These are phyloP conservation scores for Lecanicillium sp. DNA, from an alignment of 2,329 filamentous ascomycete species.

Conservation along the genomic window DNA sequence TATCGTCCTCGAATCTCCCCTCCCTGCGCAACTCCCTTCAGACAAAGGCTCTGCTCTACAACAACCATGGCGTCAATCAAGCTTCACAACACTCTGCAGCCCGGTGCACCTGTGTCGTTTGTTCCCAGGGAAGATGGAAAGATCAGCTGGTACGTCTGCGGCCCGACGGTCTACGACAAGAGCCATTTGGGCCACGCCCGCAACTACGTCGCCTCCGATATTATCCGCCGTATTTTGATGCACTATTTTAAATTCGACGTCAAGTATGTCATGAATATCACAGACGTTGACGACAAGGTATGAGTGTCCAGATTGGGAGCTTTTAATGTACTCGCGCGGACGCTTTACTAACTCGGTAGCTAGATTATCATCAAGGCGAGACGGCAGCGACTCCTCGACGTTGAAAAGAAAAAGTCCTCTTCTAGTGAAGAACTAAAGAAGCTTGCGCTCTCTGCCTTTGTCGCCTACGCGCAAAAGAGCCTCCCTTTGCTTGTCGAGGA, in stretches of 20 bases:
- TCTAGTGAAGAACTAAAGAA: slow-evolving; percentile 36
- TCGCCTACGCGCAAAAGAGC: slow-evolving; percentile 45
- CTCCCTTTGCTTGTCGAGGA: slow-evolving; percentile 42
- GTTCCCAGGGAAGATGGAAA: slow-evolving; percentile 62
- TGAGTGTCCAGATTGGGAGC: slow-evolving; percentile 5
- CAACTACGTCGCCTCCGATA: slow-evolving; percentile 88
- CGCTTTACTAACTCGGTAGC: slow-evolving; percentile 7
- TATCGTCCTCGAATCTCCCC: slow-evolving; percentile 17
- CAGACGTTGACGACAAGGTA: slow-evolving; percentile 72
- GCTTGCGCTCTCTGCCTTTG: slow-evolving; percentile 45
- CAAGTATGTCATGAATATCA: slow-evolving; percentile 89
- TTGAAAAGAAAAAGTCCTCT: slow-evolving; percentile 62
- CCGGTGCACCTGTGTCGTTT: slow-evolving; percentile 66
- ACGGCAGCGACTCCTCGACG: slow-evolving; percentile 72
- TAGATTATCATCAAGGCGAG: slow-evolving; percentile 56
- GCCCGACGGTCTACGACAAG: slow-evolving; percentile 79
- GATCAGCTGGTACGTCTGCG: slow-evolving; percentile 83
- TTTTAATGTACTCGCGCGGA: not conserved
- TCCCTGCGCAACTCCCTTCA: slow-evolving; percentile 17
- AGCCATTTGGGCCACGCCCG: slow-evolving; percentile 75
- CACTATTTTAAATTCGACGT: slow-evolving; percentile 80
- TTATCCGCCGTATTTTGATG: slow-evolving; percentile 71
- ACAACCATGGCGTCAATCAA: slow-evolving; percentile 50
- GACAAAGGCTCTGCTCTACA: slow-evolving; percentile 25
- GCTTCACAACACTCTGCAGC: slow-evolving; percentile 71